A percentile compares a stretch with the other conserved stretches of the same genome.
Conservation (phyloP, 2,329 filamentous ascomycete species). For the Raffaelea albimanens region DNA sequence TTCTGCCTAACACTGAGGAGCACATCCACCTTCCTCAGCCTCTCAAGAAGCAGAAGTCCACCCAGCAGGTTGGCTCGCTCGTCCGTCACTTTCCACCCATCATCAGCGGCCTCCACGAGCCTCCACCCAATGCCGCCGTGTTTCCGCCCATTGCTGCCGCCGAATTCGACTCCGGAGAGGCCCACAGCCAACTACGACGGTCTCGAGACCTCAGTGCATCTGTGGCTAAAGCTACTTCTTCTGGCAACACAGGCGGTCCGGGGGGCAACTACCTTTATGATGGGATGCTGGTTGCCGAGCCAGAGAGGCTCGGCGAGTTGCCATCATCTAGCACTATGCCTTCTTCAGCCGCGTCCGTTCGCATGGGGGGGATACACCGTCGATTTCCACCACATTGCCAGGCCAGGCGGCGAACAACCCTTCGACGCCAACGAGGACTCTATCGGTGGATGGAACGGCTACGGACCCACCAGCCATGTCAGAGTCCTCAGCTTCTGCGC, state of each 20-base stretch:
- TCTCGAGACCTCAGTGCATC: slow-evolving; percentile 28
- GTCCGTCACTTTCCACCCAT: slow-evolving; percentile 47
- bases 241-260: neutral
- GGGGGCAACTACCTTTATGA: slow-evolving; percentile 5
- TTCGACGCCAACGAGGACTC: too few relatives aligned
- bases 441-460: too few relatives aligned
- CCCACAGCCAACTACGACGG: slow-evolving; percentile 29
- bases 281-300: slow-evolving; percentile 11
- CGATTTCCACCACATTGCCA: too few relatives aligned
- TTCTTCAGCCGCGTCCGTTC: neutral
- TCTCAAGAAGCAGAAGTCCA: slow-evolving; percentile 54
- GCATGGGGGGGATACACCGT: too few relatives aligned
- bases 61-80: slow-evolving; percentile 31
- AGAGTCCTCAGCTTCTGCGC: neutral
- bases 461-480: too few relatives aligned
- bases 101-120: slow-evolving; percentile 54
- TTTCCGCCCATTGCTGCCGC: slow-evolving; percentile 54
- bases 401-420: too few relatives aligned
- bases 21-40: slow-evolving; percentile 56
- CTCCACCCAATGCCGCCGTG: slow-evolving; percentile 50
- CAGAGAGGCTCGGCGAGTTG: slow-evolving; percentile 13
- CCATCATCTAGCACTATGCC: neutral
- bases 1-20: slow-evolving; percentile 41
- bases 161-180: slow-evolving; percentile 41
- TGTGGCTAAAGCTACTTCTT: neutral